These are phyloP conservation scores for Lipomyces orientalis DNA, from an alignment of 805 yeast species.

Conservation along the genomic window DNA sequence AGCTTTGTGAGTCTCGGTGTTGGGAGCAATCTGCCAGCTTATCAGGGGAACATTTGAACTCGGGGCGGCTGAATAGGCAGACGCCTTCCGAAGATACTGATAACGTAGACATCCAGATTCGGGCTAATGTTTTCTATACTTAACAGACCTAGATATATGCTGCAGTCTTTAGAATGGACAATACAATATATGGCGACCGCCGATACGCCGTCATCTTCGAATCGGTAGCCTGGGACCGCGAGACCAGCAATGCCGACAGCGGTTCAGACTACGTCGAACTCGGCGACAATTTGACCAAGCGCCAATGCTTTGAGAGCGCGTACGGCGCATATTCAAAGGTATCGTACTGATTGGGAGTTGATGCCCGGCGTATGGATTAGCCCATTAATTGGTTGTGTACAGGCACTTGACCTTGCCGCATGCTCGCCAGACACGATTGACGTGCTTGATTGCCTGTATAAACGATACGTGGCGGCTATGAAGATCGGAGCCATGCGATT, in stretches of 20 bases:
- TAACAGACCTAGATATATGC: background rate
- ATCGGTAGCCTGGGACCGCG: background rate
- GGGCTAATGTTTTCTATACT: background rate
- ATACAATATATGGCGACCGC: background rate
- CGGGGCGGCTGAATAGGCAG: too few species aligned
- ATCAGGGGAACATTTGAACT: too few species aligned
- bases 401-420: background rate
- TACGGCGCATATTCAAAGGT: constrained; percentile 19
- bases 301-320: constrained; percentile 13
- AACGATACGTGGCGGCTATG: constrained; percentile 12
- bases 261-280: background rate
- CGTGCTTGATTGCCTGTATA: constrained; percentile 3
- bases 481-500: constrained; percentile 14
- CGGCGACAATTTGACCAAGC: background rate
- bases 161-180: background rate
- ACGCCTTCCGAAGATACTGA: too few species aligned
- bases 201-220: background rate
- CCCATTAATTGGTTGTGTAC: background rate
- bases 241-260: background rate
- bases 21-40: too few species aligned
- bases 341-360: background rate
- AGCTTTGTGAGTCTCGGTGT: too few species aligned
- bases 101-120: background rate
- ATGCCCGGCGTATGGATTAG: background rate
- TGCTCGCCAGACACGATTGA: background rate